Evolutionary conservation across 1,139 yeast species (phyloP), one percentile per base, ranked within the genome.

Genomic region (Debaryomycetaceae sp.): DNA sequence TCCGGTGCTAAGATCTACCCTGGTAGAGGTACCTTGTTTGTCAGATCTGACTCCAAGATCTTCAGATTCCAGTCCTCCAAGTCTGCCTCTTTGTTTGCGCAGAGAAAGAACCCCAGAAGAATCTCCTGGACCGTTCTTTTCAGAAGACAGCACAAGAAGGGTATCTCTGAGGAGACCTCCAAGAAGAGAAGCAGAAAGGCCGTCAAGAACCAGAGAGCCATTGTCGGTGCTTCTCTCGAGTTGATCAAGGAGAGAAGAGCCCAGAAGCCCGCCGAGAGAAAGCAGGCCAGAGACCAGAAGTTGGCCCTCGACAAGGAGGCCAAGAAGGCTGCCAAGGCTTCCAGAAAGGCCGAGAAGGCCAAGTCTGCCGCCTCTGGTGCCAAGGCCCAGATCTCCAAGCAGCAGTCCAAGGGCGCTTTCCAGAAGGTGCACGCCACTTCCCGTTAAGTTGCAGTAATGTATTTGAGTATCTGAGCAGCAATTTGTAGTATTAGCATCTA

Each of bases 51-150:
- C 88, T 88, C 97, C 64, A 91, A 91, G 79, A 72, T 89, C 64
- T 91, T 91, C 95, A 88, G 99, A 82, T 91, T 93, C 94, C 94
- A 84, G 72, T 82, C 88, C 67, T 85, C 96, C 55, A 93, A 91
- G 78, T 79, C 95, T 64, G 93, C 95, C 60, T 88, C 98, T 65
- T 83, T 91, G 63, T 91, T 91, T 94, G 81, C 82, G 65, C 99
- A 93, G 80, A 88, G 97, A 83, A 91, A 91, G 94, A 91, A 93
- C 89, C 99, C 98, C 75, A 88, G 98, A 82, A 85, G 96, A 82
- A 81, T 91, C 65, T 83, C 97, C 51, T 91, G 99, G 99, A 91
- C 99, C 53, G 96, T 89, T 62, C 81, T 91, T 60, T 91, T 78
- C 91, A 91, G 99, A 83, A 85, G 95, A 77, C 96, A 89, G 77